Evolutionary conservation across 208 protist species (phyloP).

Genomic region (Leishmania braziliensis): DNA sequence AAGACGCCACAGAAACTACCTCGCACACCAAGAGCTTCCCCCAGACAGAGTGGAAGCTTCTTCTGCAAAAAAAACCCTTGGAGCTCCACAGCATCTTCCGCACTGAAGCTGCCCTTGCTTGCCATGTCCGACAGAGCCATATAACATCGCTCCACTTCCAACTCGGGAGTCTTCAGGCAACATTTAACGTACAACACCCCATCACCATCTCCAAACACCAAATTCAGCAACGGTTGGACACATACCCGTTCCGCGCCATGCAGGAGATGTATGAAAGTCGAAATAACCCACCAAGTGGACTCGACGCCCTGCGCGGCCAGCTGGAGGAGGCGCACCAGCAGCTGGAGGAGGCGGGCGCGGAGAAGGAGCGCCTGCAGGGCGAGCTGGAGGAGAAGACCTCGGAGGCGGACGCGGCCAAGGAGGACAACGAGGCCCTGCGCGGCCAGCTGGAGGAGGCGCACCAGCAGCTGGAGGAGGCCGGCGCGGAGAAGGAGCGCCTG

Average conservation of each 20-base stretch:
- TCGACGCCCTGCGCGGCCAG: not conserved
- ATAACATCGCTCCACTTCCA: slow-evolving; percentile 34
- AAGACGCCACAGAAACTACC: slow-evolving; percentile 1
- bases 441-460: too few relatives aligned
- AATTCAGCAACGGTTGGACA: slow-evolving; percentile 1
- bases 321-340: slow-evolving; percentile 8
- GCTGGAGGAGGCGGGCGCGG: slow-evolving; percentile 24
- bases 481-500: too few relatives aligned
- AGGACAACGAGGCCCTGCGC: too few relatives aligned
- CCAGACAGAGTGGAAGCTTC: slow-evolving; percentile 29
- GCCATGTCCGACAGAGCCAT: slow-evolving; percentile 23
- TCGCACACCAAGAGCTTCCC: slow-evolving; percentile 34
- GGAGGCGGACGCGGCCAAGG: too few relatives aligned
- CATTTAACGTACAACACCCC: slow-evolving; percentile 30
- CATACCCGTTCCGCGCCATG: slow-evolving; percentile 11
- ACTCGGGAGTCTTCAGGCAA: slow-evolving; percentile 32
- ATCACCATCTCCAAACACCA: slow-evolving; percentile 2
- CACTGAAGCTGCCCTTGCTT: slow-evolving; percentile 33
- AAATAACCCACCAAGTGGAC: slow-evolving; percentile 18
- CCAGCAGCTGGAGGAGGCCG: too few relatives aligned
- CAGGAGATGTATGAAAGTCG: slow-evolving; percentile 26
- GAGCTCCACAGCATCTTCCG: slow-evolving; percentile 33
- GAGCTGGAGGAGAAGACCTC: slow-evolving; percentile 32
- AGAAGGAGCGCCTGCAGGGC: slow-evolving; percentile 35
- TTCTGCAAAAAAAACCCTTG: slow-evolving; percentile 18